Conservation (phyloP, 768 basidiomycete genomes). For the Rhodotorula paludigena region DNA sequence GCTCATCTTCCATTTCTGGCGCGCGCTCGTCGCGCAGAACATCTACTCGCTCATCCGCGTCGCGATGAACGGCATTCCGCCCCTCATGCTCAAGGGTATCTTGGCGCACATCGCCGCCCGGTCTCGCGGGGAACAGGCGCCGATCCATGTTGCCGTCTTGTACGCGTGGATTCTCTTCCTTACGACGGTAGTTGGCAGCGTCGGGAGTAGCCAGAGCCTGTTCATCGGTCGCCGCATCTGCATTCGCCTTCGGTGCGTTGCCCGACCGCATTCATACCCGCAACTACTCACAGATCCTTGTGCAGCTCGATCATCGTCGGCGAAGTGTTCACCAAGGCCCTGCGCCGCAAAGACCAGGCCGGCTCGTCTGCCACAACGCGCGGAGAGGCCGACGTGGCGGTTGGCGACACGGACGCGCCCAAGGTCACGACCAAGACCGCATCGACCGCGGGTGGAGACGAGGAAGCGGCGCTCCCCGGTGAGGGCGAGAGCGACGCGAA, state of each 20-base stretch:
- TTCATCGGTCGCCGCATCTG: slow-evolving; percentile 49
- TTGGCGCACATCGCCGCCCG: slow-evolving; percentile 47
- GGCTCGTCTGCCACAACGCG: slow-evolving; percentile 29
- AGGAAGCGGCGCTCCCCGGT: not conserved
- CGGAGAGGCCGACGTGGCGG: not conserved
- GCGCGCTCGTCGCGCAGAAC: slow-evolving; percentile 21
- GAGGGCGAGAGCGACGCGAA: not conserved
- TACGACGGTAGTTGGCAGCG: slow-evolving; percentile 43
- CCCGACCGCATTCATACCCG: no score
- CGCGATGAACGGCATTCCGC: slow-evolving; percentile 47
- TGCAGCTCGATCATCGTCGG: slow-evolving; percentile 48
- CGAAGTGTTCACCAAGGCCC: slow-evolving; percentile 50
- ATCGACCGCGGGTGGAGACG: not conserved
- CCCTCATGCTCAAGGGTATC: slow-evolving; percentile 48
- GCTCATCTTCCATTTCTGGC: slow-evolving; percentile 23
- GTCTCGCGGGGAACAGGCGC: slow-evolving; percentile 41
- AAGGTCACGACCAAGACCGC: not conserved
- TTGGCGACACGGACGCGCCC: not conserved
- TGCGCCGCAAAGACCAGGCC: slow-evolving; percentile 48
- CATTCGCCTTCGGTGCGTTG: slow-evolving; percentile 15
- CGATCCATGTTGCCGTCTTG: slow-evolving; percentile 47
- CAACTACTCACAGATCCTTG: not conserved
- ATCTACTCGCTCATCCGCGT: slow-evolving; percentile 43
- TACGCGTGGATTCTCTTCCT: slow-evolving; percentile 49
- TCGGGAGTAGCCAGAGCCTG: slow-evolving; percentile 45